Percentiles rank a stretch among this genome's conserved stretches.
phyloP scores from a whole-genome alignment of 2,329 filamentous ascomycete genomes.

The Alternaria arborescens region DNA sequence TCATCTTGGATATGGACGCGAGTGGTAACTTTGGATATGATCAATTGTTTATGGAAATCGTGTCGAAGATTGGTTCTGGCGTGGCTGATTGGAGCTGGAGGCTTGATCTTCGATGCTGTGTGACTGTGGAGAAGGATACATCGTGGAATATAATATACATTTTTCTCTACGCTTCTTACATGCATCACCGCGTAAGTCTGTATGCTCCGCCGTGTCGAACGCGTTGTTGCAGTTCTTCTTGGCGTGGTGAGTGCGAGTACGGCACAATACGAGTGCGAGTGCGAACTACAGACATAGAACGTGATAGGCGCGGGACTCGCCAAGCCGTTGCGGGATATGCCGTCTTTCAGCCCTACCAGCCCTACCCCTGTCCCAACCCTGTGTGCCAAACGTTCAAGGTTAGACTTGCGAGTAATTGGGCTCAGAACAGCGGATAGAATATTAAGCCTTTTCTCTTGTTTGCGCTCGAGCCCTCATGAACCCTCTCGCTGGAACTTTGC shows the following conservation, averaged over 20 bases:
- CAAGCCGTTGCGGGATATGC: not conserved
- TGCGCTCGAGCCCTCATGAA: not conserved
- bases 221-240: not conserved
- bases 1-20: slow-evolving; percentile 8
- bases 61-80: not conserved
- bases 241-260: slow-evolving; percentile 1
- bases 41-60: not conserved
- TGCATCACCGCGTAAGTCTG: not conserved
- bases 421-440: not conserved
- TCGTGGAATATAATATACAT: not conserved
- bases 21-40: not conserved
- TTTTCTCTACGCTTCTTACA: not conserved
- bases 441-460: not conserved
- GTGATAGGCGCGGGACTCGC: not conserved
- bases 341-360: not conserved
- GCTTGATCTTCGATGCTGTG: not conserved
- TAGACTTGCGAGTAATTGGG: not conserved
- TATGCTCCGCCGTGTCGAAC: slow-evolving; percentile 1
- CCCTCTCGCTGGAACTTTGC: not conserved
- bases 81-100: not conserved
- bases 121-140: not conserved
- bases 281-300: not conserved
- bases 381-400: not conserved
- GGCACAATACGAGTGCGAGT: not conserved
- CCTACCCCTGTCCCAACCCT: no score